Conservation (phyloP, 805 yeast species). For the Kazachstania bromeliacearum region DNA sequence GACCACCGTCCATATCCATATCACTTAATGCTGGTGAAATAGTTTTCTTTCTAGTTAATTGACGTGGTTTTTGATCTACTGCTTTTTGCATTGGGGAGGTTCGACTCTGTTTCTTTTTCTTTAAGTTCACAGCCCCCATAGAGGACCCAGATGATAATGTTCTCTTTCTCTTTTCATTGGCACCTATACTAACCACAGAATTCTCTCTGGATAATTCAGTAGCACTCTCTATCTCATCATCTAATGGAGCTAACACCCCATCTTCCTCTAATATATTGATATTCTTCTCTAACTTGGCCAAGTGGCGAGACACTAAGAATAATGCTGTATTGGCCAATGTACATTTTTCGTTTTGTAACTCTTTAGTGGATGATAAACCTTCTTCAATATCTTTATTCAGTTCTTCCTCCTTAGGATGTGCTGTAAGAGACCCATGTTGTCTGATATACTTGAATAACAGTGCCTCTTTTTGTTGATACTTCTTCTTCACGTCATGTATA, state of each 20-base stretch:
- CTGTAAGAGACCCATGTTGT: constrained; percentile 70
- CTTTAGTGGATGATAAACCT: constrained; percentile 50
- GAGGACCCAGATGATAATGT: constrained; percentile 11
- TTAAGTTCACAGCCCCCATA: constrained; percentile 6
- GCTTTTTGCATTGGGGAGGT: constrained; percentile 6
- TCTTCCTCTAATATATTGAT: constrained; percentile 68
- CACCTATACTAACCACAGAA: constrained; percentile 15
- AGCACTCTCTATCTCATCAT: constrained; percentile 29
- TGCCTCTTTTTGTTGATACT: constrained; percentile 62
- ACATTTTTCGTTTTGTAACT: constrained; percentile 69
- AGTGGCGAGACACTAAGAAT: constrained; percentile 65
- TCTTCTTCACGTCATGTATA: constrained; percentile 54
- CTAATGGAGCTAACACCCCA: constrained; percentile 61
- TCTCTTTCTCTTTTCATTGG: constrained; percentile 16
- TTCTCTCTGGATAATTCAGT: constrained; percentile 26
- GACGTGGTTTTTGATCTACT: neutral
- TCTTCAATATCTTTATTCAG: constrained; percentile 56
- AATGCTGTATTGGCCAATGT: constrained; percentile 76
- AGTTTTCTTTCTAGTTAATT: neutral
- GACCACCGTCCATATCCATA: constrained; percentile 1
- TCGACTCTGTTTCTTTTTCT: constrained; percentile 19
- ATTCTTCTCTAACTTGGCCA: constrained; percentile 63
- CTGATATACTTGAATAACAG: constrained; percentile 75
- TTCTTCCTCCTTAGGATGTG: constrained; percentile 72
- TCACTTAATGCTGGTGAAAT: neutral